Percentiles rank a stretch among this genome's conserved stretches.
phyloP scores from a whole-genome alignment of 176 grass and related monocot species.

The Poa annua region DNA sequence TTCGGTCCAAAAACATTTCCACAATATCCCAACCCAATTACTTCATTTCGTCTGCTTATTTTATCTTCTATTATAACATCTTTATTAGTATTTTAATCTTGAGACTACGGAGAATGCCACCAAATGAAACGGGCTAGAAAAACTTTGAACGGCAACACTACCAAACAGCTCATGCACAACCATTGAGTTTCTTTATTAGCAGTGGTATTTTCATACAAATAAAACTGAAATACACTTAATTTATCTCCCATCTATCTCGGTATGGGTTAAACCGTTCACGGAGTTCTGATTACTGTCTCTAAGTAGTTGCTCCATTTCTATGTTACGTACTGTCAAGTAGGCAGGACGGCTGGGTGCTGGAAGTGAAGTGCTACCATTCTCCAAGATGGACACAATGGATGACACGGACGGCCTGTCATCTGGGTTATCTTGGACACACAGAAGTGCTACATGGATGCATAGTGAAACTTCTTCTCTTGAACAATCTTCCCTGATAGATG shows the following conservation, averaged over 20 bases:
- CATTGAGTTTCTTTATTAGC: too few species aligned
- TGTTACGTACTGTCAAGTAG: background rate
- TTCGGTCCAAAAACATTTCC: too few species aligned
- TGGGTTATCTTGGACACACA: background rate
- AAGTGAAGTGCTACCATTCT: background rate
- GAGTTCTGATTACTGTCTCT: background rate
- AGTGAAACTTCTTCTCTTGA: background rate
- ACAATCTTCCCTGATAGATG: background rate
- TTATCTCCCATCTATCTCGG: background rate
- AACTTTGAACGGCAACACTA: too few species aligned
- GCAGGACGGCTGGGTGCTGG: background rate
- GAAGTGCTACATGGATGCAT: background rate
- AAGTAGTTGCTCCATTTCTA: background rate
- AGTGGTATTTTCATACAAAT: too few species aligned
- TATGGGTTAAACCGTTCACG: background rate
- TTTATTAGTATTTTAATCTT: too few species aligned
- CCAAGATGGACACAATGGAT: background rate
- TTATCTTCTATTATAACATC: too few species aligned
- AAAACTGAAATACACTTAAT: background rate
- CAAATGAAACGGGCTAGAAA: too few species aligned
- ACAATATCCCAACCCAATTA: too few species aligned
- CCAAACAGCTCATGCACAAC: too few species aligned
- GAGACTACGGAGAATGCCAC: too few species aligned
- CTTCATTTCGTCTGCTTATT: too few species aligned
- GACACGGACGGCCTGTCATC: background rate